phyloP scores from a whole-genome alignment of 2,329 filamentous ascomycete genomes.

The Neocatenulostroma microsporum region DNA sequence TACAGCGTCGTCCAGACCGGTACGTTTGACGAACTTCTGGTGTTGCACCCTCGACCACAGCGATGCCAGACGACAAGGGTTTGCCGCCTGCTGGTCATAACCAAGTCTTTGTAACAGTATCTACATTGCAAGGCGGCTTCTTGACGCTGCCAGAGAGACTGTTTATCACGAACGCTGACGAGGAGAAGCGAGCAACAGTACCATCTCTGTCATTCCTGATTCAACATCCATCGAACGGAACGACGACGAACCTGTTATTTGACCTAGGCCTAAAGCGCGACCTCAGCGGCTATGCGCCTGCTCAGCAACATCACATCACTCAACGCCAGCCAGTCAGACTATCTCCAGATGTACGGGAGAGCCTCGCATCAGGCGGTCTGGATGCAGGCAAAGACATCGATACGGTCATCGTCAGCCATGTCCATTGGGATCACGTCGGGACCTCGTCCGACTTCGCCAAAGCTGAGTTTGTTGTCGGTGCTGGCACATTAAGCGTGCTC shows the following conservation, averaged over 20 bases:
- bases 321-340: constrained; percentile 36
- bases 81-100: neutral
- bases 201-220: constrained; percentile 46
- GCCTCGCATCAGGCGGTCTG: constrained; percentile 30
- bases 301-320: constrained; percentile 36
- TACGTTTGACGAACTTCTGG: too few species aligned
- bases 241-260: constrained; percentile 37
- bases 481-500: constrained; percentile 35
- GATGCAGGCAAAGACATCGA: constrained; percentile 26
- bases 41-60: too few species aligned
- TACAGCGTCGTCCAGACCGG: too few species aligned
- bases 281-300: constrained; percentile 33
- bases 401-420: constrained; percentile 40
- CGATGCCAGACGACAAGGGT: too few species aligned
- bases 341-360: constrained; percentile 33
- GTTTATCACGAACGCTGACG: constrained; percentile 25
- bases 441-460: constrained; percentile 42
- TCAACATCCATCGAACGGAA: constrained; percentile 31
- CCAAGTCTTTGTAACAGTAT: constrained; percentile 1
- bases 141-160: constrained; percentile 1
- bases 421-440: constrained; percentile 49
- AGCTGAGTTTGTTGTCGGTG: constrained; percentile 44
- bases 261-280: constrained; percentile 45
- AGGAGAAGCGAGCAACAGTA: constrained; percentile 36
- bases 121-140: neutral